Base-by-base conservation (phyloP, 805 yeast genomes). In the Candida boidinii region DNA sequence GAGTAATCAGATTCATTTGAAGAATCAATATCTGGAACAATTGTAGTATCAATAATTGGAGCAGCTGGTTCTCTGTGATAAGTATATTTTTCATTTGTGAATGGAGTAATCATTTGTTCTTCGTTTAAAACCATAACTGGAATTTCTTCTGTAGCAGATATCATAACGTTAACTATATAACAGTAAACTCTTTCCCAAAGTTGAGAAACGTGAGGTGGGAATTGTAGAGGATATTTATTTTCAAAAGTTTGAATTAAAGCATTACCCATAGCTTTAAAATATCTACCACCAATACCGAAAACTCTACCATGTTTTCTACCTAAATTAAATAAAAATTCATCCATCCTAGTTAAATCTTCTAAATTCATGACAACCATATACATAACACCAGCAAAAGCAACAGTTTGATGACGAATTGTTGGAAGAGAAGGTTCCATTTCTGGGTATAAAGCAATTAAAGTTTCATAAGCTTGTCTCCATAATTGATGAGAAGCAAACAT, bases 271-370 rank as follows among this genome's bases (percentile, higher is more conserved):
- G 73, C 48, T 50, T 75, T 78, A 41, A 73, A 77, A 45, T 75
- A 73, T 4, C 62, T 56, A 0, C 77, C 68, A 38, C 74, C 79
- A 23, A 79, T 74, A 7, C 79, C 79, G 37, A 79, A 61, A 30
- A 80, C 70, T 41, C 88, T 59, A 8, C 78, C 56, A 49, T 81
- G 88, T 32, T 80, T 64, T 45, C 78, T 77, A 1, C 85, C 88
- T 42, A 81, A 54, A 28, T 68, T 65, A 24, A 56, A 55, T 29
- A 81, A 53, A 42, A 73, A 75, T 17, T 62, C 73, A 42, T 76
- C 75, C 31, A 80, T 51, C 2, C 49, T 50, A 13, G 60, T 44
- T 33, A 80, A 58, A 38, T 72, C 60, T 36, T 78, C 83, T 30
- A 81, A 58, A 46, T 71, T 74, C 20, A 64, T 52, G 29, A 81